Conservation (phyloP, 2,329 filamentous ascomycete species). For the Trichoderma pleuroti region DNA sequence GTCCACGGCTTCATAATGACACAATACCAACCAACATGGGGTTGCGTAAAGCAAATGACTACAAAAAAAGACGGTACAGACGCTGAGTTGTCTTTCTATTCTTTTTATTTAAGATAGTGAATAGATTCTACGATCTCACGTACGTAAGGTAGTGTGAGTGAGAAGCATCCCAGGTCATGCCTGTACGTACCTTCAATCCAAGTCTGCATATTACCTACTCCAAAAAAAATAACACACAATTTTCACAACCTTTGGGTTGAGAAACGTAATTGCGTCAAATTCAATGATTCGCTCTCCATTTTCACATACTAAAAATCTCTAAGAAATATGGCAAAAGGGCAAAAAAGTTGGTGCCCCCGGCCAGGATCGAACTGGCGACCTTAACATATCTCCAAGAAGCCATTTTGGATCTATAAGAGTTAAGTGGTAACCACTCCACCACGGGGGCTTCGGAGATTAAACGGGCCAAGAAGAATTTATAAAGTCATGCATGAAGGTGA, state of each 20-base stretch:
- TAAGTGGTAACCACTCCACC: conserved; percentile 19
- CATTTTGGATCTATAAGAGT: conserved; percentile 15
- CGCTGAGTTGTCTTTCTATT: neutral
- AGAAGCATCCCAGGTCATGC: too few species aligned
- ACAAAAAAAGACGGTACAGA: neutral
- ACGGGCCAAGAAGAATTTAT: neutral
- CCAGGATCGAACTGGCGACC: conserved; percentile 19
- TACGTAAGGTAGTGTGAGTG: too few species aligned
- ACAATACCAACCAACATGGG: neutral
- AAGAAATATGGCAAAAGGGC: neutral
- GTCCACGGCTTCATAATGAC: too few species aligned
- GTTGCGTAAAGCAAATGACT: neutral
- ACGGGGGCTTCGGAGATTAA: conserved; percentile 6
- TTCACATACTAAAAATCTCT: neutral
- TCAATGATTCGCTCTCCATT: neutral
- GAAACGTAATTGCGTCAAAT: too few species aligned
- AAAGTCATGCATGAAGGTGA: neutral
- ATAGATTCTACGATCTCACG: neutral
- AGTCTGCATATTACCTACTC: too few species aligned
- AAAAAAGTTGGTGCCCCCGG: conserved; percentile 14
- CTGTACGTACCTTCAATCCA: too few species aligned
- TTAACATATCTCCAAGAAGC: conserved; percentile 18
- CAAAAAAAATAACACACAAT: too few species aligned
- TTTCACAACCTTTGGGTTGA: too few species aligned
- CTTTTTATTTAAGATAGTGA: neutral